phyloP scores from a whole-genome alignment of 192 early-diverging fungal genomes.

The Rhizophagus sp. region DNA sequence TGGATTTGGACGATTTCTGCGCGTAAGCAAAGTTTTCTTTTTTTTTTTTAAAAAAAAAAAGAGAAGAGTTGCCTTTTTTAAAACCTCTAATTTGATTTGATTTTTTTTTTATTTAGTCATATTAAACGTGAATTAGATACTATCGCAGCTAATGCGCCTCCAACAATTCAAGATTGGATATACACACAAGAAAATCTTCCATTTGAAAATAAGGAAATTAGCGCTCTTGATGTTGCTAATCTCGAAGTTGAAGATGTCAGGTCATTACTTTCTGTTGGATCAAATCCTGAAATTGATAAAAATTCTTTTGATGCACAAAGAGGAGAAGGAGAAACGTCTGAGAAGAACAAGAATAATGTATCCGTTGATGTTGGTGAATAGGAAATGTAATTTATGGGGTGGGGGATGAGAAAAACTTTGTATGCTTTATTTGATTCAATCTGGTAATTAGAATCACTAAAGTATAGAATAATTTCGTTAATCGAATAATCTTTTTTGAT shows the following conservation, averaged over 20 bases:
- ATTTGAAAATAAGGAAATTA: not conserved
- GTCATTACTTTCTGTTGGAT: not conserved
- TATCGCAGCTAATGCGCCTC: not conserved
- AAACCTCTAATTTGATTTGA: not conserved
- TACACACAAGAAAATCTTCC: not conserved
- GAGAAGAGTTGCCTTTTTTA: too few relatives aligned
- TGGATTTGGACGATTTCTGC: slow-evolving; percentile 61
- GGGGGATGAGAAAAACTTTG: too few relatives aligned
- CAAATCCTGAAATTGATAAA: too few relatives aligned
- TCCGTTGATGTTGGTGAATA: too few relatives aligned
- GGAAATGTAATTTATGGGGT: too few relatives aligned
- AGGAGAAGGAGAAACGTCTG: too few relatives aligned
- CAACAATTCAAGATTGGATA: not conserved
- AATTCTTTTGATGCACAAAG: too few relatives aligned
- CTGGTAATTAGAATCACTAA: too few relatives aligned
- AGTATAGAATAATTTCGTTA: too few relatives aligned
- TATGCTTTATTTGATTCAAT: too few relatives aligned
- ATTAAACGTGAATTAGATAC: not conserved
- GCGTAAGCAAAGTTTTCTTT: slow-evolving; percentile 37
- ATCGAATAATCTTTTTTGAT: too few relatives aligned
- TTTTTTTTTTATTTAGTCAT: not conserved
- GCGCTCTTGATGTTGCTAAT: not conserved
- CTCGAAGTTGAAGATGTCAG: not conserved
- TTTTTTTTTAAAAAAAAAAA: not conserved
- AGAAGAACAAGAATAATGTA: too few relatives aligned